Base-by-base conservation (phyloP, 129 eudicot species). In the Flaveria trinervia region DNA sequence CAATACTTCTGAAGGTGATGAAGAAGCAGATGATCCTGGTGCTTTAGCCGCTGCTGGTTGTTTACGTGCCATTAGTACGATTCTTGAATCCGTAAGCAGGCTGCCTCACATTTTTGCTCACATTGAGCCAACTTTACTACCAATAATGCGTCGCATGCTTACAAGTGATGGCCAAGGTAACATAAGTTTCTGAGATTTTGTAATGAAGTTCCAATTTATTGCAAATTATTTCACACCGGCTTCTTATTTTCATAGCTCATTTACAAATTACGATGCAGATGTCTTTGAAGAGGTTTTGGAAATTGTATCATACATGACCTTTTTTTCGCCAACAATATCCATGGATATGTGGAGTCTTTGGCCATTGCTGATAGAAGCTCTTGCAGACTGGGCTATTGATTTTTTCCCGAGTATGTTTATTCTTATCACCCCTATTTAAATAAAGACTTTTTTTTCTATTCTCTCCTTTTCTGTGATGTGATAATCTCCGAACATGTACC, bases 1-100 rank as follows among this genome's bases (percentile, higher is more conserved):
- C 87, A 80, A 86, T 72, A 80, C 86, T 46, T 85, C 92, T 52
- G 96, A 92, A 83, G 96, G 82, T 41, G 97, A 89, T 49, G 93
- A 83, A 16, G 97, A 92, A 56, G 96, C 89, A 15, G 96, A 92
- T 80, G 97, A 92, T 75, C 87, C 93, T 73, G 97, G 97, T 81
- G 93, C 96, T 68, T 81, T 92, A 84, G 97, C 97, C 41, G 97
- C 97, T 22, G 97, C 88, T 70, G 97, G 97, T 71, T 92, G 97
- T 80, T 84, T 92, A 80, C 88, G 97, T 61, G 97, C 97, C 76
- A 89, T 92, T 71, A 88, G 96, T 87, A 89, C 96, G 41, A 89
- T 92, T 79, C 93, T 92, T 17, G 96, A 92, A 72, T 92, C 96
- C 14, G 86, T 92, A 30, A 92, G 90, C 90, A 86, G 88, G 43